Evolutionary conservation across 331 rosid genomes (phyloP).

Genomic region (Saraca asoca): DNA sequence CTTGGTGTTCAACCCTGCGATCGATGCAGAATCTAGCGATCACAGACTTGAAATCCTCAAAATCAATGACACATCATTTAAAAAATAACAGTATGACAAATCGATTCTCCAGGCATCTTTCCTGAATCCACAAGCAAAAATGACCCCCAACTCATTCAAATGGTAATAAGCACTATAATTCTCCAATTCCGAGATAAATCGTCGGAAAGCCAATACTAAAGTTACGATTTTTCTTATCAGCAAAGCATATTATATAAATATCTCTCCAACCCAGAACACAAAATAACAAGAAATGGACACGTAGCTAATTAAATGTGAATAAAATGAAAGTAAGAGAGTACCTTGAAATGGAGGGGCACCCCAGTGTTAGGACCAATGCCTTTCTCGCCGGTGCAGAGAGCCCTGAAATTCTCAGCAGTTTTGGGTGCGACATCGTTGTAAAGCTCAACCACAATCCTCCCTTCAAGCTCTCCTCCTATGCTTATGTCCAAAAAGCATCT

Average conservation of each 20-base stretch:
- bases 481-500: constrained; percentile 82
- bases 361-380: constrained; percentile 82
- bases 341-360: constrained; percentile 88
- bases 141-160: not conserved
- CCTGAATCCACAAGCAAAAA: not conserved
- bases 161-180: not conserved
- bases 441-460: constrained; percentile 79
- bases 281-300: not conserved
- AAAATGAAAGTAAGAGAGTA: constrained; percentile 24
- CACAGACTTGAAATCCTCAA: constrained; percentile 17
- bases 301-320: too few species aligned
- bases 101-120: constrained; percentile 4
- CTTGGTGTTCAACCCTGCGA: constrained; percentile 20
- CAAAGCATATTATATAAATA: not conserved
- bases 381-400: constrained; percentile 85
- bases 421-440: constrained; percentile 71
- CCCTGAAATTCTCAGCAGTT: constrained; percentile 82
- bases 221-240: not conserved
- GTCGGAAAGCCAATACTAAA: not conserved
- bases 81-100: not conserved
- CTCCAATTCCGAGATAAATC: not conserved
- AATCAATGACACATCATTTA: not conserved
- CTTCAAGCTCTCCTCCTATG: constrained; percentile 88
- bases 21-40: constrained; percentile 23
- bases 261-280: not conserved